Base-by-base conservation (phyloP, 73 alveolate species). In the Loxodes magnus region DNA sequence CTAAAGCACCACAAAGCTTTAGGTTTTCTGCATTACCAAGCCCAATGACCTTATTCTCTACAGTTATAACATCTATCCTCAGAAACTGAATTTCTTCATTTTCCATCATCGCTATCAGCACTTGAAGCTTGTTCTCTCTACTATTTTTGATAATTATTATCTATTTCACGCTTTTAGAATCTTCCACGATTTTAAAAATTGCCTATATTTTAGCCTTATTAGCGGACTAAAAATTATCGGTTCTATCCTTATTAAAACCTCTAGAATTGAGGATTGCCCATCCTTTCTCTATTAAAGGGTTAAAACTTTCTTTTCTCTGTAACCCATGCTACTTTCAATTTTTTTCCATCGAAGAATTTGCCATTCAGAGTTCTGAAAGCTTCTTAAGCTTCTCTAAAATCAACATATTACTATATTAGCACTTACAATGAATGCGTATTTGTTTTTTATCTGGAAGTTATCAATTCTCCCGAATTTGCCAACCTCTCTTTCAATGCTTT, bases 41-140 rank as follows among this genome's bases (percentile, higher is more conserved):
- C n/a, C 77, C 77, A 62, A 36, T 62, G 77, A 12, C 77, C 77
- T 33, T 51, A 15, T 35, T 25, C 35, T 17, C 31, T 12, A 35
- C 77, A 62, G 26, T 52, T 62, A 51, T 50, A 62, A 50, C 77
- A 62, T 16, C 28, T 54, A 51, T 62, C 77, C n/a, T n/a, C n/a
- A n/a, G n/a, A n/a, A n/a, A n/a, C n/a, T n/a, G n/a, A n/a, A n/a
- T n/a, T n/a, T n/a, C n/a, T n/a, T n/a, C n/a, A n/a, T n/a, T n/a
- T n/a, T n/a, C n/a, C n/a, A n/a, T n/a, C n/a, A n/a, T n/a, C n/a
- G n/a, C n/a, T n/a, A n/a, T n/a, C n/a, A n/a, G n/a, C n/a, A n/a
- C n/a, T n/a, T n/a, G n/a, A n/a, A n/a, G n/a, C n/a, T n/a, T n/a
- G n/a, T n/a, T n/a, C n/a, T n/a, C n/a, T n/a, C n/a, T n/a, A n/a